Evolutionary conservation across 2,329 filamentous ascomycete species (phyloP), one percentile per base, ranked within the genome.

Genomic region (Hortaea werneckii): DNA sequence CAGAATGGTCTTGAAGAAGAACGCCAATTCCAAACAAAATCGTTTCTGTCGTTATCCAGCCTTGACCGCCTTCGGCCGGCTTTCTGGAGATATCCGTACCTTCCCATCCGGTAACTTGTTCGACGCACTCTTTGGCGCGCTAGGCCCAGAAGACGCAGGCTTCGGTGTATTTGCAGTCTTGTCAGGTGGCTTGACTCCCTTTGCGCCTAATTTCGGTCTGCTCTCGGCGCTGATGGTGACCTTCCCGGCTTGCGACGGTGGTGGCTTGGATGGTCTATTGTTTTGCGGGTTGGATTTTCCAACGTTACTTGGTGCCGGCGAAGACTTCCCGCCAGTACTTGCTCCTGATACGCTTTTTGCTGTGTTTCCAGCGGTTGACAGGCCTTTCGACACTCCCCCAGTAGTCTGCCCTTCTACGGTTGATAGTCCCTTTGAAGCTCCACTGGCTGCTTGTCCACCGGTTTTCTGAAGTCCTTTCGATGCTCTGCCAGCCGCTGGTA

Each of bases 51-150:
- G 32, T 35, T 35, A 12, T 4, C 32, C 32, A 35, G 9, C n/a
- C n/a, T 35, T 10, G 9, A 35, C n/a, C n/a, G 47, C 46, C 41
- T 51, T 51, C n/a, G 46, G 51, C 29, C 46, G 40, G 32, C 43
- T 50, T 40, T 41, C 48, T 13, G 49, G 35, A 12, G 49, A 45
- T 5, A 51, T 46, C 29, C 37, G 26, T 6, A 51, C 42, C 30
- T 53, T 53, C 1, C 51, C 49, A 29, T 39, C 38, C 6, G 43
- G 27, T 5, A 29, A n/a, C 3, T 34, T 5, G 28, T 50, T 52
- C 9, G 28, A 5, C 20, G 5, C 9, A 3, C 11, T 13, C 9
- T 40, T 12, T 6, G 30, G 12, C 20, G 11, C 12, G n/a, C 27
- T 29, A 26, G 29, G 6, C 32, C 5, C 39, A 41, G 42, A 27